phyloP scores from a whole-genome alignment of 2,329 filamentous ascomycete species.

The Cylindrodendrum hubeiense region DNA sequence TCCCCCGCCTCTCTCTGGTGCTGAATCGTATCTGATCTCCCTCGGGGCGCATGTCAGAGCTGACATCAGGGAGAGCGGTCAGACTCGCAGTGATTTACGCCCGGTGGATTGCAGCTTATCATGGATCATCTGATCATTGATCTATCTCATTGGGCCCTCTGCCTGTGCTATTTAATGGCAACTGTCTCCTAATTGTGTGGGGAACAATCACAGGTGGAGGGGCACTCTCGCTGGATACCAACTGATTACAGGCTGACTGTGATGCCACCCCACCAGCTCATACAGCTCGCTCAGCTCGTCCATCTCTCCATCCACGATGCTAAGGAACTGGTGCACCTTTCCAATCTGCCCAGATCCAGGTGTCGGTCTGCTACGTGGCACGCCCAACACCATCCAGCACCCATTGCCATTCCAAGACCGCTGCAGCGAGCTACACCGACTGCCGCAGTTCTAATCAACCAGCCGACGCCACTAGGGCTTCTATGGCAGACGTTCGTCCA shows the following conservation, averaged over 20 bases:
- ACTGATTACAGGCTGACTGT: neutral
- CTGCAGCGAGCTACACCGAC: conserved; percentile 1
- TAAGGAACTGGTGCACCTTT: neutral
- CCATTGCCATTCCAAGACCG: conserved; percentile 2
- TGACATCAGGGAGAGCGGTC: conserved; percentile 14
- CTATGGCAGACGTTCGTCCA: neutral
- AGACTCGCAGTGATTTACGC: neutral
- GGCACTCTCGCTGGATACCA: neutral
- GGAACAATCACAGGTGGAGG: neutral
- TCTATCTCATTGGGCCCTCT: neutral
- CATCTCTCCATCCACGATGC: conserved; percentile 2
- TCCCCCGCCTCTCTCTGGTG: neutral
- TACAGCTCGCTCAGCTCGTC: neutral
- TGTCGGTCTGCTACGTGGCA: conserved; percentile 23
- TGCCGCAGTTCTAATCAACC: conserved; percentile 7
- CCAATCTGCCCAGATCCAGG: conserved; percentile 6
- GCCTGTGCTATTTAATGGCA: neutral
- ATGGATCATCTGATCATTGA: conserved; percentile 12
- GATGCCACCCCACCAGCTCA: conserved; percentile 12
- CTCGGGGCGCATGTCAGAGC: conserved; percentile 1
- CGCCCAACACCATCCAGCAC: neutral
- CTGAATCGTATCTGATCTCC: neutral
- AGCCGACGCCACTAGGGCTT: conserved; percentile 8
- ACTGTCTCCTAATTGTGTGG: neutral
- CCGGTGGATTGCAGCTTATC: conserved; percentile 10